Conservation (phyloP, 1,284 basidiomycete genomes). For the Gymnopus androsaceus region DNA sequence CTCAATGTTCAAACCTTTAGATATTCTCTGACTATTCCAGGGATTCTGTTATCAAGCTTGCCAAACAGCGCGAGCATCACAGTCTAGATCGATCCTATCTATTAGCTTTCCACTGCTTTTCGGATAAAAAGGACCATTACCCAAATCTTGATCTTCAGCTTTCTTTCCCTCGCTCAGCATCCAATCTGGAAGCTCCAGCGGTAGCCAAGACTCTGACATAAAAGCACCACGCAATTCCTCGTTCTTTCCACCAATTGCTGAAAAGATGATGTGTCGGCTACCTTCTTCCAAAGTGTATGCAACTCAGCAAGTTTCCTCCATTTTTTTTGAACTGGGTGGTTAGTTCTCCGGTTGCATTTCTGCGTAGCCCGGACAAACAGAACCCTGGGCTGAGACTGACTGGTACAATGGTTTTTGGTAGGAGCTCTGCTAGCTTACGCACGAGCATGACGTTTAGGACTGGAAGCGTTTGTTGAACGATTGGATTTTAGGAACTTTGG, state of each 20-base stretch:
- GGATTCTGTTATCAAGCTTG: slow-evolving; percentile 23
- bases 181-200: slow-evolving; percentile 22
- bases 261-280: slow-evolving; percentile 42
- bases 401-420: slow-evolving; percentile 37
- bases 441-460: slow-evolving; percentile 47
- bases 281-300: slow-evolving; percentile 43
- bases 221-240: slow-evolving; percentile 21
- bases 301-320: slow-evolving; percentile 27
- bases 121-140: slow-evolving; percentile 13
- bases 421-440: slow-evolving; percentile 39
- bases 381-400: slow-evolving; percentile 47
- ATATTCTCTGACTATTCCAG: neutral
- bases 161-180: slow-evolving; percentile 37
- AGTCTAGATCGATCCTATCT: slow-evolving; percentile 1
- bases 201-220: slow-evolving; percentile 13
- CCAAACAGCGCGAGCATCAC: slow-evolving; percentile 34
- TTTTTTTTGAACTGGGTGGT: slow-evolving; percentile 18
- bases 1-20: slow-evolving; percentile 4
- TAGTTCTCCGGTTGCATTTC: slow-evolving; percentile 23
- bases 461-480: slow-evolving; percentile 19
- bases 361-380: slow-evolving; percentile 45
- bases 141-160: slow-evolving; percentile 44
- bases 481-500: neutral
- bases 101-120: neutral
- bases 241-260: slow-evolving; percentile 33